A percentile compares a stretch with the other conserved stretches of the same genome.
Conservation (phyloP, 192 early-diverging fungal species). For the Tieghemiomyces parasiticus region DNA sequence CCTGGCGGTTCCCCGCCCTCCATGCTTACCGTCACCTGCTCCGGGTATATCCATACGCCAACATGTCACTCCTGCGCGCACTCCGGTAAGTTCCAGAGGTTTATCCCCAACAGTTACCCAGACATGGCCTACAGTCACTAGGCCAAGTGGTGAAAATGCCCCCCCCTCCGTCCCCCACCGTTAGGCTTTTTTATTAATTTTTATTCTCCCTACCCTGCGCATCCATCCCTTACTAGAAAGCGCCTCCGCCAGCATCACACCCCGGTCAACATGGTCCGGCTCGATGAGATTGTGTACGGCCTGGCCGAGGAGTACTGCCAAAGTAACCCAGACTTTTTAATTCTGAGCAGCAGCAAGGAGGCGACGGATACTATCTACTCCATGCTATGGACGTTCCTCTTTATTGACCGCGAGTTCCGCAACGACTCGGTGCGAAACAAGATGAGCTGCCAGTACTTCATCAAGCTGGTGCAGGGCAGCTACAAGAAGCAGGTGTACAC, state of each 20-base stretch:
- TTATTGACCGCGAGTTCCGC: slow-evolving; percentile 9
- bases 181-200: too few relatives aligned
- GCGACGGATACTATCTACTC: background rate
- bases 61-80: slow-evolving; percentile 5
- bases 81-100: slow-evolving; percentile 1
- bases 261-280: background rate
- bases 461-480: slow-evolving; percentile 9
- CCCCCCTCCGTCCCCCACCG: too few relatives aligned
- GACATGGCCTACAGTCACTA: too few relatives aligned
- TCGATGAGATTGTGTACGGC: slow-evolving; percentile 8
- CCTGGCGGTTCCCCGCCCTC: slow-evolving; percentile 8
- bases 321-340: background rate
- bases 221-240: too few relatives aligned
- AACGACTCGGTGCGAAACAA: background rate
- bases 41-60: slow-evolving; percentile 1
- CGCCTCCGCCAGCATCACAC: slow-evolving; percentile 5
- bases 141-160: too few relatives aligned
- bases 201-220: too few relatives aligned
- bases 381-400: slow-evolving; percentile 10
- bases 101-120: too few relatives aligned
- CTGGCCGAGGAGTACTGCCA: slow-evolving; percentile 9
- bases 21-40: slow-evolving; percentile 2
- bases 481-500: slow-evolving; percentile 9
- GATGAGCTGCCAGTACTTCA: slow-evolving; percentile 10
- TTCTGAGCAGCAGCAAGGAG: background rate